A percentile compares a stretch with the other conserved stretches of the same genome.
These are phyloP conservation scores for Tolypocladium cylindrosporum DNA, from an alignment of 2,329 filamentous ascomycete species.

Conservation along the genomic window DNA sequence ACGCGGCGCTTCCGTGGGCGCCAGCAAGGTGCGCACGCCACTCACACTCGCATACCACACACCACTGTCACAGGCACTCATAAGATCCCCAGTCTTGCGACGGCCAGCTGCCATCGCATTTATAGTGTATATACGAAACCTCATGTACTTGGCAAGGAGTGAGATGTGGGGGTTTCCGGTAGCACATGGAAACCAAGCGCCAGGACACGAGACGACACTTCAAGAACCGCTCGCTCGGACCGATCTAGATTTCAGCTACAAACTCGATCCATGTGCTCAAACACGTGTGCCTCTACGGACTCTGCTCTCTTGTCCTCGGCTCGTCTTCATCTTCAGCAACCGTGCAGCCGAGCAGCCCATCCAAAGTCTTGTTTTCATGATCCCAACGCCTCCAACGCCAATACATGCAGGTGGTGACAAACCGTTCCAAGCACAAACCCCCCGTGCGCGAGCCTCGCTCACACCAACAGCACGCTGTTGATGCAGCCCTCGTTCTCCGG, in stretches of 20 bases:
- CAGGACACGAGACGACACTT: not conserved
- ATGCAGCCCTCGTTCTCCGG: conserved; percentile 37
- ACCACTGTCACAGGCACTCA: not conserved
- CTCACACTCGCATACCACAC: not conserved
- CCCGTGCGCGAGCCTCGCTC: conserved; percentile 1
- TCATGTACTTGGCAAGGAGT: not conserved
- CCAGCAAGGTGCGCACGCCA: not conserved
- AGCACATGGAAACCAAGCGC: not conserved
- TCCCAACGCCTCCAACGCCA: conserved; percentile 15
- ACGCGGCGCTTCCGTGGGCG: not conserved
- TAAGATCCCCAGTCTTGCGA: not conserved
- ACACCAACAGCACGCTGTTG: conserved; percentile 28
- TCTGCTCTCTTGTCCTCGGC: not conserved
- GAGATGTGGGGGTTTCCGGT: not conserved
- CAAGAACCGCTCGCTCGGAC: not conserved
- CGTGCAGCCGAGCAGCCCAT: not conserved
- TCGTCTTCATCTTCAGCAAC: not conserved
- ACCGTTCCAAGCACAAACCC: not conserved
- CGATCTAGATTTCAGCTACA: not conserved
- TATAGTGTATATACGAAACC: too few relatives aligned
- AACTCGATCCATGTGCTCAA: not conserved
- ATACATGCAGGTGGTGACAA: conserved; percentile 12
- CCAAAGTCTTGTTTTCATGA: conserved; percentile 1
- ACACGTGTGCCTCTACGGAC: not conserved
- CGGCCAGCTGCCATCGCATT: too few relatives aligned